Evolutionary conservation across 805 yeast genomes (phyloP), one percentile per base, ranked within the genome.

Genomic region (Candida ascalaphidarum): DNA sequence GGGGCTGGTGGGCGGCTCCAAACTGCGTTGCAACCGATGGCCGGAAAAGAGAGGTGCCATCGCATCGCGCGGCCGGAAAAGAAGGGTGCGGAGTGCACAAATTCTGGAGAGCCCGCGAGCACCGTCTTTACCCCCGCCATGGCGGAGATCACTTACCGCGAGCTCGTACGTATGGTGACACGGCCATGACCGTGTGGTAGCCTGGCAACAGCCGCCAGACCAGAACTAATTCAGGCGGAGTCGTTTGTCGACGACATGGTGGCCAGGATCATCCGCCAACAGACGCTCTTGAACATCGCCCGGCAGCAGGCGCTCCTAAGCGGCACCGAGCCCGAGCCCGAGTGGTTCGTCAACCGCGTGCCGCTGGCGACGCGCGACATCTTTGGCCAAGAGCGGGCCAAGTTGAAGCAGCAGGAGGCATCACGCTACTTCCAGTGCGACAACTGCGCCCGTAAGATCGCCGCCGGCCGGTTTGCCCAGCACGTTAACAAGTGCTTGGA

Each of bases 401-500:
- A 68, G 26, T 40, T 60, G 28, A 61, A 61, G 35, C 40, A 50
- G 10, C 42, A 54, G 5, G 84, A 76, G 25, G 48, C 68, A 11
- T 56, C 63, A 2, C 52, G 68, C 29, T 85, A 86, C 51, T 83
- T 85, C 43, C 71, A 63, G 31, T 89, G 98, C 55, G 66, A 68
- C 4, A 80, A 81, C 40, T 89, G 98, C 53, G 77, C 74, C 12
- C 65, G 98, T 32, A 84, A 79, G 44, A 80, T 89, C 6, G 89
- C 95, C 1, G 95, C 95, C 1, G 80, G 83, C 21, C 62, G 98
- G 33, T 88, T 84, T 64, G 96, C 97, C 2, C 86, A 83, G 23
- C 98, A 89, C 55, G 67, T 89, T 17, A 94, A 86, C 48, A 75
- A 95, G 43, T 89, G 98, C 49, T 54, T 86, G 14, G 83, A 84